Evolutionary conservation across 345 rosid species (phyloP).

Genomic region (Hypericum perforatum): DNA sequence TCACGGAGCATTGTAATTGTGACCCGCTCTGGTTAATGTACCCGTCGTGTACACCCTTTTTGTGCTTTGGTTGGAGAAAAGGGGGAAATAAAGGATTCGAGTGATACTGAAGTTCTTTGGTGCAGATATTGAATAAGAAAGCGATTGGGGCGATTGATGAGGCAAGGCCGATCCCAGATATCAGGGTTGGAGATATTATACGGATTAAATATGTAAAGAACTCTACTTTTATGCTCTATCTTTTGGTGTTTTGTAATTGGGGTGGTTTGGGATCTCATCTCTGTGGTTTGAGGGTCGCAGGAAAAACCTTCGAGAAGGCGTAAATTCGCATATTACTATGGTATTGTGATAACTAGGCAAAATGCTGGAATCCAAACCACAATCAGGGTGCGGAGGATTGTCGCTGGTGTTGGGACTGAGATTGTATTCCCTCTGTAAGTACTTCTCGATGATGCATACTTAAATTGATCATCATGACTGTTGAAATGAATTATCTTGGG

Average conservation of each 20-base stretch:
- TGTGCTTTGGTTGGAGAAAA: constrained; percentile 1
- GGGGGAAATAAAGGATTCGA: not conserved
- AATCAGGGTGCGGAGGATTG: constrained; percentile 67
- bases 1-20: too few species aligned
- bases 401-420: constrained; percentile 74
- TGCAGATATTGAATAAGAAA: constrained; percentile 67
- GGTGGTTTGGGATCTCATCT: not conserved
- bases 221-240: not conserved
- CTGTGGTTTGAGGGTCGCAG: constrained; percentile 25
- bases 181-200: constrained; percentile 79
- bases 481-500: not conserved
- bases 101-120: not conserved
- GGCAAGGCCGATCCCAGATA: constrained; percentile 59
- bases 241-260: not conserved
- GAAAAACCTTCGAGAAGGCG: constrained; percentile 75
- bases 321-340: constrained; percentile 68
- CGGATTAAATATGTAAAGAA: constrained; percentile 64
- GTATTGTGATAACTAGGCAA: constrained; percentile 75
- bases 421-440: constrained; percentile 74
- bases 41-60: not conserved
- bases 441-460: not conserved
- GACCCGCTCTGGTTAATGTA: not conserved
- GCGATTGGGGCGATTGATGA: constrained; percentile 66
- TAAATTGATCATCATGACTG: not conserved
- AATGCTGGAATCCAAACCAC: constrained; percentile 88